Evolutionary conservation across 106 monocot species (phyloP).

Genomic region (Allium cepa): DNA sequence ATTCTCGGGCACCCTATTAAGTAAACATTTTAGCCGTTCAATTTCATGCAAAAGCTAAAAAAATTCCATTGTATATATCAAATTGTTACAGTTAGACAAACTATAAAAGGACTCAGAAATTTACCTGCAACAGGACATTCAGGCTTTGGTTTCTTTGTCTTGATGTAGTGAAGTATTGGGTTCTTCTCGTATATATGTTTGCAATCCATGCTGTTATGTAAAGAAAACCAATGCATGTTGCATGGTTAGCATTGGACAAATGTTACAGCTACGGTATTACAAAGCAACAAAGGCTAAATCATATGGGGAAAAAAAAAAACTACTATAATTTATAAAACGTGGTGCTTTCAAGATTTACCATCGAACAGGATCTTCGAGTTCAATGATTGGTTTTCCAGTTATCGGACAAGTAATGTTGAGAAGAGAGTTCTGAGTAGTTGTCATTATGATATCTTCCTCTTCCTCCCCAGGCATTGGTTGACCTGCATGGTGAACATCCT

Average conservation of each 20-base stretch:
- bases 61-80: neutral
- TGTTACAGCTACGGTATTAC: neutral
- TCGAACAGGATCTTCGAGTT: constrained; percentile 71
- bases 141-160: constrained; percentile 35
- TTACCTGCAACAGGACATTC: constrained; percentile 79
- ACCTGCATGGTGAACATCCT: constrained; percentile 94
- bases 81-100: neutral
- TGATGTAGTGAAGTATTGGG: constrained; percentile 73
- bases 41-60: constrained; percentile 2
- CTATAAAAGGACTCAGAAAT: neutral
- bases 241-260: neutral
- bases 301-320: neutral
- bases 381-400: constrained; percentile 70
- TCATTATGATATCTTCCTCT: constrained; percentile 83
- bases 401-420: constrained; percentile 74
- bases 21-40: constrained; percentile 6
- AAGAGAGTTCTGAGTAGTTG: constrained; percentile 61
- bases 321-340: no score
- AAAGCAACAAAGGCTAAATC: neutral
- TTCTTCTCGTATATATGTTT: constrained; percentile 87
- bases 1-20: constrained; percentile 69
- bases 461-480: constrained; percentile 96
- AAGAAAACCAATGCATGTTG: neutral
- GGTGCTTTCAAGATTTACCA: constrained; percentile 32
- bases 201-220: constrained; percentile 67